A percentile compares a stretch with the other conserved stretches of the same genome.
Evolutionary conservation across 305 asterid genomes (phyloP).

Genomic region (Fraxinus paxiana): DNA sequence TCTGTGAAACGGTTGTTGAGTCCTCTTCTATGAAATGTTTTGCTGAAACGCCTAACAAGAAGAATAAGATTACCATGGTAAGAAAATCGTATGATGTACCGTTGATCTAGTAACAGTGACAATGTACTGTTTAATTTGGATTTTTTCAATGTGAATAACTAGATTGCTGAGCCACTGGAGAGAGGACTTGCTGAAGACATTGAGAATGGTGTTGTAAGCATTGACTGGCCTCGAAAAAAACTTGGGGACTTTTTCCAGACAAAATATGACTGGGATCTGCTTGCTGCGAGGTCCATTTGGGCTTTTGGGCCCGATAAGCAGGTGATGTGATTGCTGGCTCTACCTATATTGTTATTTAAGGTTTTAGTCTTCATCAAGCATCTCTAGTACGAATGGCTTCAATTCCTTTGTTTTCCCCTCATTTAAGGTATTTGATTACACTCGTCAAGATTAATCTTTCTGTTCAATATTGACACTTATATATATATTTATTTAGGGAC

Average conservation of each 20-base stretch:
- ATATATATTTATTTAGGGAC: conserved; percentile 55
- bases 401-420: not conserved
- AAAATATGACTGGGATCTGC: conserved; percentile 95
- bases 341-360: not conserved
- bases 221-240: conserved; percentile 87
- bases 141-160: conserved; percentile 21
- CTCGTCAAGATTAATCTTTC: not conserved
- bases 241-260: conserved; percentile 91
- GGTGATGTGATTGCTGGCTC: conserved; percentile 38
- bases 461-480: conserved; percentile 14
- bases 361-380: not conserved
- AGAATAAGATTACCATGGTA: conserved; percentile 96
- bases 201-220: conserved; percentile 80
- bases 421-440: conserved; percentile 10
- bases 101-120: not conserved
- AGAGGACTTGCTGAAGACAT: conserved; percentile 97
- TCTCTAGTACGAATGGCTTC: not conserved
- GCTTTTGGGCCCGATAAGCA: conserved; percentile 99
- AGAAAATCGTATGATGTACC: conserved; percentile 16
- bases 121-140: not conserved
- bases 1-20: conserved; percentile 96
- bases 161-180: conserved; percentile 97
- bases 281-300: conserved; percentile 97
- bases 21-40: conserved; percentile 96
- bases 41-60: conserved; percentile 98